phyloP scores from a whole-genome alignment of 495 filamentous ascomycete species.

The Neurospora sp. region DNA sequence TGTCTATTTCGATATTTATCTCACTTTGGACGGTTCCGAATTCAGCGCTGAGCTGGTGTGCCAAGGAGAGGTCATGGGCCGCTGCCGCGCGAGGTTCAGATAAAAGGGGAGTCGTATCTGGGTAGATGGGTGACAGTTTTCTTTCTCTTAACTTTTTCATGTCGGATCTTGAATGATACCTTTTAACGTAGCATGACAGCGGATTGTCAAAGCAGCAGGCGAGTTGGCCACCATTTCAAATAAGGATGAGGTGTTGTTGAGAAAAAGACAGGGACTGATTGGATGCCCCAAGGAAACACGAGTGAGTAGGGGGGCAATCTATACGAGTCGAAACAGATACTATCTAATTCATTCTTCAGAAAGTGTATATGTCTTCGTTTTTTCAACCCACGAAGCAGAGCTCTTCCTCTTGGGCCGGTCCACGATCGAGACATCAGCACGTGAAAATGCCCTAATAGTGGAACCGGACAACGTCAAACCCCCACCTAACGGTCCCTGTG shows the following conservation, averaged over 20 bases:
- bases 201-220: not conserved
- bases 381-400: not conserved
- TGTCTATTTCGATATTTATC: slow-evolving; percentile 68
- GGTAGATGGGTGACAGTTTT: slow-evolving; percentile 6
- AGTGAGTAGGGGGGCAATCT: not conserved
- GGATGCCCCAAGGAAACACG: not conserved
- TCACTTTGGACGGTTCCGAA: slow-evolving; percentile 92
- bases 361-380: not conserved
- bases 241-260: not conserved
- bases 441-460: not conserved
- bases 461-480: not conserved
- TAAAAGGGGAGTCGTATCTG: slow-evolving; percentile 17
- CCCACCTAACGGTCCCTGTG: not conserved
- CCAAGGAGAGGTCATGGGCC: slow-evolving; percentile 97
- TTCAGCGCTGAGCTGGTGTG: slow-evolving; percentile 98
- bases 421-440: not conserved
- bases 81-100: slow-evolving; percentile 80
- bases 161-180: slow-evolving; percentile 28
- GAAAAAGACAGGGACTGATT: not conserved
- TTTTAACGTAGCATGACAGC: slow-evolving; percentile 18
- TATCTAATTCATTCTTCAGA: not conserved
- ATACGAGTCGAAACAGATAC: not conserved
- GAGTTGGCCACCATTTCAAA: not conserved
- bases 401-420: not conserved
- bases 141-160: slow-evolving; percentile 14